Conservation (phyloP, 306 rosid genomes). For the Fragaria ananassa region DNA sequence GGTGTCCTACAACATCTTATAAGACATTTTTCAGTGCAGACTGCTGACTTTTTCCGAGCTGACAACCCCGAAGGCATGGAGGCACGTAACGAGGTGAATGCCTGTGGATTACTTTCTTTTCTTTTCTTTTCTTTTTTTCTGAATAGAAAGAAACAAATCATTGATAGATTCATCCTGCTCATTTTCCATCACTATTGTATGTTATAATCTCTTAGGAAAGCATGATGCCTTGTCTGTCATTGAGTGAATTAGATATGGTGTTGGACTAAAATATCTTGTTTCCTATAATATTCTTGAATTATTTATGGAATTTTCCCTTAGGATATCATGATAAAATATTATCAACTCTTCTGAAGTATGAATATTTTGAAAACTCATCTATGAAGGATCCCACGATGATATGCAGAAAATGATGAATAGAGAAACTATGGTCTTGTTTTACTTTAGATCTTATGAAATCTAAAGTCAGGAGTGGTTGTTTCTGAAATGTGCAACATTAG, state of each 20-base stretch:
- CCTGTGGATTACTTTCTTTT: slow-evolving; percentile 19
- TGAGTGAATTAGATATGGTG: not conserved
- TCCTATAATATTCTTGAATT: not conserved
- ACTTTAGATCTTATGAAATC: not conserved
- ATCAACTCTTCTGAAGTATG: not conserved
- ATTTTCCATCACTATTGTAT: not conserved
- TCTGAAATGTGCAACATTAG: not conserved
- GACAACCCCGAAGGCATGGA: slow-evolving; percentile 97
- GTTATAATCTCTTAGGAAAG: not conserved
- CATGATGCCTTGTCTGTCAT: slow-evolving; percentile 5
- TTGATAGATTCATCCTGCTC: not conserved
- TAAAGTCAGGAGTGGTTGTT: not conserved
- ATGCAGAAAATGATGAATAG: not conserved
- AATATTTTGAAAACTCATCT: no score
- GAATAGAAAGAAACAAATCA: slow-evolving; percentile 13
- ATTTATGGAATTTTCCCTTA: not conserved
- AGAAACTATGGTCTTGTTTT: not conserved
- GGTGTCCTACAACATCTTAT: slow-evolving; percentile 8
- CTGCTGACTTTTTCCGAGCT: slow-evolving; percentile 93
- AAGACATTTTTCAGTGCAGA: slow-evolving; percentile 49
- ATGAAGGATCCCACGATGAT: not conserved
- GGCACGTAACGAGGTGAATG: slow-evolving; percentile 93
- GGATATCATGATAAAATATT: not conserved
- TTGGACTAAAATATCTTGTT: not conserved
- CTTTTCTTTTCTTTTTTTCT: slow-evolving; percentile 20